Percentiles rank a stretch among this genome's conserved stretches.
Evolutionary conservation across 2,329 filamentous ascomycete genomes (phyloP).

Genomic region (Hortaea sp.): DNA sequence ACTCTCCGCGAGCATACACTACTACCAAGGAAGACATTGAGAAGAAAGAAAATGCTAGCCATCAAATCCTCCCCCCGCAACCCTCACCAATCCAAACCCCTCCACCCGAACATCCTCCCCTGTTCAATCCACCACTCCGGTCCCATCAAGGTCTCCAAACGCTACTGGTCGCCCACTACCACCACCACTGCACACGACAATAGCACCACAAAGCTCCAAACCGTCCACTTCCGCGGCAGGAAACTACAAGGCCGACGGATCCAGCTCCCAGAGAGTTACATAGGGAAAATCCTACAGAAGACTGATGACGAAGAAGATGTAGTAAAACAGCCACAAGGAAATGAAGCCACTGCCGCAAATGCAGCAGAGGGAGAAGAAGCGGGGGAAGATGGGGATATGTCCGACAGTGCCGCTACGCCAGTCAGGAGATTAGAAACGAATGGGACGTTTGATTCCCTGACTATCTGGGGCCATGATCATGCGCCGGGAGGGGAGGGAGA

Average conservation of each 20-base stretch:
- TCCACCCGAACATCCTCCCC: constrained; percentile 63
- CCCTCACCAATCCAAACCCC: constrained; percentile 8
- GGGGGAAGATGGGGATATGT: constrained; percentile 36
- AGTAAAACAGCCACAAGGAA: constrained; percentile 24
- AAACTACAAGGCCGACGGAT: constrained; percentile 62
- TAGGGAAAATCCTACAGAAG: constrained; percentile 27
- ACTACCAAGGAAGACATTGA: too few species aligned
- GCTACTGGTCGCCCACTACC: constrained; percentile 58
- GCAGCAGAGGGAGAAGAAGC: background rate
- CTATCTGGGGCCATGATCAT: constrained; percentile 77
- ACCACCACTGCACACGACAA: constrained; percentile 3
- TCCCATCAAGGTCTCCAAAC: constrained; percentile 49
- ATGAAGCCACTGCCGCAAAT: constrained; percentile 20
- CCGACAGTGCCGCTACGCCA: background rate
- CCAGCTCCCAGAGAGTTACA: constrained; percentile 60
- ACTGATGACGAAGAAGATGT: constrained; percentile 19
- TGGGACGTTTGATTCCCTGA: constrained; percentile 61
- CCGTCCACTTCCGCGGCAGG: constrained; percentile 67
- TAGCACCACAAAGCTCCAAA: constrained; percentile 14
- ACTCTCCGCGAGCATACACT: too few species aligned
- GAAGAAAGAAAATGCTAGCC: too few species aligned
- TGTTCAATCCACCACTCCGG: constrained; percentile 74
- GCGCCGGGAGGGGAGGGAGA: constrained; percentile 43
- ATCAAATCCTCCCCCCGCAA: too few species aligned
- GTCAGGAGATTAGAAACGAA: constrained; percentile 46